Evolutionary conservation across 352 stramenopile species (phyloP).

Genomic region (Stramenopiles sp.): DNA sequence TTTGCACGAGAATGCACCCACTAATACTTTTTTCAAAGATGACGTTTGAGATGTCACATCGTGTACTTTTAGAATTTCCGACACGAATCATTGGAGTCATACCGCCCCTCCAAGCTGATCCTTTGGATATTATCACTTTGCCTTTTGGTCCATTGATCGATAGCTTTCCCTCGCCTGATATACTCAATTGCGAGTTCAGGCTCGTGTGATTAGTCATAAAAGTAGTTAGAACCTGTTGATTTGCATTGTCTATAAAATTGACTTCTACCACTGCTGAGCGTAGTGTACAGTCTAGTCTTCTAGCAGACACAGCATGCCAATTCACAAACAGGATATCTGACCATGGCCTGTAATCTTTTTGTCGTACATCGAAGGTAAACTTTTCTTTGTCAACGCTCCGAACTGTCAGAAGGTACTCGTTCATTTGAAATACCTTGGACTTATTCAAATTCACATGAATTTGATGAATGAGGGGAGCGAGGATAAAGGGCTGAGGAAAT

Average conservation of each 20-base stretch:
- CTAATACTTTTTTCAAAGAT: not conserved
- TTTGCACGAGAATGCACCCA: not conserved
- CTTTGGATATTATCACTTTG: not conserved
- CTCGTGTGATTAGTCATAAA: not conserved
- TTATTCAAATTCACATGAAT: not conserved
- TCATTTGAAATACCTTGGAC: not conserved
- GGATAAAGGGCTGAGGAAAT: not conserved
- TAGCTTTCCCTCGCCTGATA: not conserved
- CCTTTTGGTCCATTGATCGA: not conserved
- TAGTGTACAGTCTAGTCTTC: not conserved
- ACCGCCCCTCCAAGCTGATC: not conserved
- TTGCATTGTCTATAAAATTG: not conserved
- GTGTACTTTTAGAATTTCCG: not conserved
- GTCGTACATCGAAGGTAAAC: not conserved
- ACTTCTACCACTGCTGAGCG: not conserved
- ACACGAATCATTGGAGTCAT: not conserved
- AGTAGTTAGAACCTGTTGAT: not conserved
- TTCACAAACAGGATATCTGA: not conserved
- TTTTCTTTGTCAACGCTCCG: not conserved
- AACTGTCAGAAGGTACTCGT: not conserved
- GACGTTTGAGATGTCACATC: not conserved
- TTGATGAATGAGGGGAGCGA: not conserved
- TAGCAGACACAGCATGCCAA: not conserved
- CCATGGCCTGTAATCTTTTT: not conserved
- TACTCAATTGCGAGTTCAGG: not conserved